Evolutionary conservation across 495 filamentous ascomycete species (phyloP).

Genomic region (Astrocystis sublimbata): DNA sequence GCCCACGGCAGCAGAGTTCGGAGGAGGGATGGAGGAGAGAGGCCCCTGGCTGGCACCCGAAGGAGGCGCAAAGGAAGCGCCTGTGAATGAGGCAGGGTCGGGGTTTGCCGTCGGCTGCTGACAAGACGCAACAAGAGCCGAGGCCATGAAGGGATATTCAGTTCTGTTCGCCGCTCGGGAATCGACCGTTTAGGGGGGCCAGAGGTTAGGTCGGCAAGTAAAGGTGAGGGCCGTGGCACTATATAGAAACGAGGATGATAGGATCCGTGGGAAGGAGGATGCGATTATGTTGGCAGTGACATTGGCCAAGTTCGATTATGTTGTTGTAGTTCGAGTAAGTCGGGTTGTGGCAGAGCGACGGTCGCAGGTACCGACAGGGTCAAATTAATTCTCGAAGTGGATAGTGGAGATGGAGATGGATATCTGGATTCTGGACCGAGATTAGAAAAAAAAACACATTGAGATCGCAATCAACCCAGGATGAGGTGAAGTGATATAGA

Average conservation of each 20-base stretch:
- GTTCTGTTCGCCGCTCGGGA: not conserved
- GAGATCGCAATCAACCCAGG: not conserved
- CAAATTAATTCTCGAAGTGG: not conserved
- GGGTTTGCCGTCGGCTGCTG: conserved; percentile 12
- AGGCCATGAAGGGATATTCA: conserved; percentile 41
- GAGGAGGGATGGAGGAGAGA: conserved; percentile 16
- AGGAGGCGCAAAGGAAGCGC: not conserved
- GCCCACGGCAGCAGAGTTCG: conserved; percentile 43
- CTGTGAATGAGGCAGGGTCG: not conserved
- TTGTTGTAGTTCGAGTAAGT: too few species aligned
- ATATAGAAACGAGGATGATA: not conserved
- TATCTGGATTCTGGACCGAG: conserved; percentile 5
- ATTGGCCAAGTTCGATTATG: too few species aligned
- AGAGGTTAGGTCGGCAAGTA: not conserved
- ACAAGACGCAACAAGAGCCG: conserved; percentile 35
- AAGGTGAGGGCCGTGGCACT: not conserved
- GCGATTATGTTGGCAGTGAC: not conserved
- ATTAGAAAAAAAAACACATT: not conserved
- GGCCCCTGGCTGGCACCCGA: conserved; percentile 20
- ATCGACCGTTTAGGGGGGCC: not conserved
- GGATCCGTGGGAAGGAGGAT: not conserved
- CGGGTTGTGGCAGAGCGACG: not conserved
- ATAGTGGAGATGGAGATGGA: not conserved
- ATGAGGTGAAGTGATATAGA: not conserved
- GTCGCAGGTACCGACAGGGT: not conserved